Evolutionary conservation across 306 rosid species (phyloP).

Genomic region (Cicer yamashitae): DNA sequence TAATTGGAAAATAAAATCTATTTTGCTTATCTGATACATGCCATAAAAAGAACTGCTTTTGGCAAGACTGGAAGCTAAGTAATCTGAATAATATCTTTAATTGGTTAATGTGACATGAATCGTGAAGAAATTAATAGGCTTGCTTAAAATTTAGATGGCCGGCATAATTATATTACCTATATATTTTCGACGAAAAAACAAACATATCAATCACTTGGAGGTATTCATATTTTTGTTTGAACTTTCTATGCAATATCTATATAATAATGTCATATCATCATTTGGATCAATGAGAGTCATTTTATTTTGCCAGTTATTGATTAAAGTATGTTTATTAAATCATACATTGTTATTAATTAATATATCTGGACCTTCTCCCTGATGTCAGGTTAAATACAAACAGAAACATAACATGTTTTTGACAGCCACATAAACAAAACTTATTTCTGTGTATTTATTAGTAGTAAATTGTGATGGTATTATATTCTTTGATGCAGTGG

Average conservation of each 20-base stretch:
- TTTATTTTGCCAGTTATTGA: too few relatives aligned
- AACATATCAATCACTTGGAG: conserved; percentile 2
- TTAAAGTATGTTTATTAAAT: conserved; percentile 10
- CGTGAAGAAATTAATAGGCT: conserved; percentile 2
- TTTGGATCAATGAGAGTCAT: not conserved
- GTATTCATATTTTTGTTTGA: conserved; percentile 5
- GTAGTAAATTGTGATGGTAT: conserved; percentile 23
- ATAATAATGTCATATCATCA: not conserved
- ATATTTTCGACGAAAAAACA: not conserved
- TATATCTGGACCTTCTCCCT: not conserved
- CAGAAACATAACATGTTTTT: not conserved
- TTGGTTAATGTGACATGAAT: not conserved
- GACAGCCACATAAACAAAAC: not conserved
- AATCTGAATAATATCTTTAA: not conserved
- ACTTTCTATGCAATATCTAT: conserved; percentile 27
- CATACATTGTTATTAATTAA: not conserved
- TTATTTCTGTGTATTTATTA: not conserved
- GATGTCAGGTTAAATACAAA: conserved; percentile 11
- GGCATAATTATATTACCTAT: conserved; percentile 12
- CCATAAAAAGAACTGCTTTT: conserved; percentile 7
- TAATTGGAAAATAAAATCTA: not conserved
- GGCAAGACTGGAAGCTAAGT: not conserved
- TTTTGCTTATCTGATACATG: not conserved
- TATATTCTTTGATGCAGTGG: conserved; percentile 70
- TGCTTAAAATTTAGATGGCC: conserved; percentile 8